Evolutionary conservation across 2,329 filamentous ascomycete genomes (phyloP), one percentile per base, ranked within the genome.

Genomic region (Cladobotryum protrusum): DNA sequence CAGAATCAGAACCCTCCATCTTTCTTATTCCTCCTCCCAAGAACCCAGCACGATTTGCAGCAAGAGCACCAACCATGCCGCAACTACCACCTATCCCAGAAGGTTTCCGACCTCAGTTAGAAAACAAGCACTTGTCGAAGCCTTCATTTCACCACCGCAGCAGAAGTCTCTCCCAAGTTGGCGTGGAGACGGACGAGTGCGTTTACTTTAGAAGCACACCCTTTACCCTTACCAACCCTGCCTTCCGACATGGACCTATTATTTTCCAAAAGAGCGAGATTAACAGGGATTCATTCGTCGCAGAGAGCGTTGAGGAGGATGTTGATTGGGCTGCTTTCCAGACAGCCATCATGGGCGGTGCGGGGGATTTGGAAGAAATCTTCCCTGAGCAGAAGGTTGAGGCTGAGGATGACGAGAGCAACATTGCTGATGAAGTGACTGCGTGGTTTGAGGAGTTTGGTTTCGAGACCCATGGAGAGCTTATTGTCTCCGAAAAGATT

Each of bases 261-360:
- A 71, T 77, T 3, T 63, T 83, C 44, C 60, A 71, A 46, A 75
- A 74, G 56, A 63, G 69, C 3, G 73, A 78, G 45, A 58, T 72
- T 7, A 56, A 63, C 18, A 66, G 59, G 9, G 64, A 67, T 18
- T 41, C 44, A 5, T 40, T 40, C 24, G 39, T 24, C 14, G 19
- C 56, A 63, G 49, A 70, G 67, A 51, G 65, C 63, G 17, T 68
- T 29, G 78, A 79, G 45, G 76, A 64, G 15, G 73, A 70, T 8
- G 63, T 83, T 3, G 80, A 85, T 67, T 83, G 80, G 80, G 81
- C 76, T 5, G 79, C 80, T 3, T 84, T 83, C 60, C 81, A 85
- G 63, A 82, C 83, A 73, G 80, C 81, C 14, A 82, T 83, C 45
- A 66, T 78, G 0, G 79, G 80, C 39, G 78, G 77, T 5, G 75